Evolutionary conservation across 352 stramenopile species (phyloP).

Genomic region (Phytophthora ohioensis): DNA sequence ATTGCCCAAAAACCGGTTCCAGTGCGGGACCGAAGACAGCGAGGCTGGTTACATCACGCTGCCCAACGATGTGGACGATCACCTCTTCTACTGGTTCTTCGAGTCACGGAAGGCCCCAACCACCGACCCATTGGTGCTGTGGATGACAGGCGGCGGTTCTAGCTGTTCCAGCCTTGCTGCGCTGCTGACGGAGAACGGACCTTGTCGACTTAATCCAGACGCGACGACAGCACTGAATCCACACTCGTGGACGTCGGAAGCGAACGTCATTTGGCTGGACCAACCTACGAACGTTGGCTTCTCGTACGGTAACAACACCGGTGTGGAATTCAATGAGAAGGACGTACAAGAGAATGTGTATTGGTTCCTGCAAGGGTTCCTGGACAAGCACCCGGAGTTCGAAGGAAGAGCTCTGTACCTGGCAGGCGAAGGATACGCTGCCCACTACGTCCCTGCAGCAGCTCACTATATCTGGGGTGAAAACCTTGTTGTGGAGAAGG

Average conservation of each 20-base stretch:
- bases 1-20: conserved; percentile 23
- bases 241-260: conserved; percentile 61
- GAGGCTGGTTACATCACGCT: conserved; percentile 59
- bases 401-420: conserved; percentile 56
- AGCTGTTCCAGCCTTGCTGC: conserved; percentile 54
- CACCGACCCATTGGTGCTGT: conserved; percentile 78
- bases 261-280: conserved; percentile 72
- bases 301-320: conserved; percentile 39
- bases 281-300: conserved; percentile 60
- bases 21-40: conserved; percentile 41
- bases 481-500: conserved; percentile 22
- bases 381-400: conserved; percentile 64
- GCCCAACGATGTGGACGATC: conserved; percentile 44
- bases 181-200: conserved; percentile 63
- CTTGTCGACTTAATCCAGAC: conserved; percentile 51
- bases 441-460: conserved; percentile 64
- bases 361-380: conserved; percentile 63
- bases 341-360: conserved; percentile 58
- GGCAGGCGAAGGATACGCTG: conserved; percentile 61
- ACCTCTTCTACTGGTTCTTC: conserved; percentile 73
- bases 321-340: conserved; percentile 39
- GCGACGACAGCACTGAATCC: conserved; percentile 49
- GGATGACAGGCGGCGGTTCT: conserved; percentile 56
- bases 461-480: conserved; percentile 57
- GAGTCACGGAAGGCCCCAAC: conserved; percentile 54